Evolutionary conservation across 257 asterid genomes (phyloP).

Genomic region (Nicotiana knightiana): DNA sequence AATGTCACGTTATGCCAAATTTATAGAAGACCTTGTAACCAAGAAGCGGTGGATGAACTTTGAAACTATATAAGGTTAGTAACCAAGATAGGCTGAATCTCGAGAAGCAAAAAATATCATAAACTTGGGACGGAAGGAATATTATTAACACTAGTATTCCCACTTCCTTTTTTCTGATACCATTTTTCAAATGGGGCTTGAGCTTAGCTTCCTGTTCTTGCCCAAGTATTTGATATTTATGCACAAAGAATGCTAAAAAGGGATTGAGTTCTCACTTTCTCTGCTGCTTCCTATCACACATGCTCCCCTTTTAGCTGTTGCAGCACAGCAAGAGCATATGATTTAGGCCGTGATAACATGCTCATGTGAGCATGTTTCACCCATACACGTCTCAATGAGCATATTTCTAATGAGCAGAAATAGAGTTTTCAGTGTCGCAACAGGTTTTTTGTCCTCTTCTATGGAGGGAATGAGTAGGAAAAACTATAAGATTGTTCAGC

Average conservation of each 20-base stretch:
- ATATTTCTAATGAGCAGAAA: background rate
- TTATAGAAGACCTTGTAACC: too few relatives aligned
- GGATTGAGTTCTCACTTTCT: constrained; percentile 2
- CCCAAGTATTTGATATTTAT: background rate
- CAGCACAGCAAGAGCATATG: background rate
- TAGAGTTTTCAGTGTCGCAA: background rate
- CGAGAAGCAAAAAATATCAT: too few relatives aligned
- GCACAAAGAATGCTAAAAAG: constrained; percentile 14
- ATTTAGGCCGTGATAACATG: background rate
- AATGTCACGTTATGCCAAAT: too few relatives aligned
- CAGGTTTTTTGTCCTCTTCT: background rate
- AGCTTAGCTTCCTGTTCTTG: background rate
- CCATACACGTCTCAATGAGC: background rate
- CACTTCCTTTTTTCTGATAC: too few relatives aligned
- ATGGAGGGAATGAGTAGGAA: background rate
- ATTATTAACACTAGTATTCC: too few relatives aligned
- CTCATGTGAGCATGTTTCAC: constrained; percentile 12
- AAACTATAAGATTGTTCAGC: background rate
- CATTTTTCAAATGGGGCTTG: too few relatives aligned
- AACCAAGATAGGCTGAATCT: too few relatives aligned
- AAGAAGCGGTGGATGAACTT: too few relatives aligned
- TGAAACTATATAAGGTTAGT: too few relatives aligned
- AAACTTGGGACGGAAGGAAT: too few relatives aligned
- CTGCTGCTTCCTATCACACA: background rate
- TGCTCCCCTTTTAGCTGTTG: background rate